Base-by-base conservation (phyloP, 371 early-diverging fungal species). In the Nematocida ausubeli region DNA sequence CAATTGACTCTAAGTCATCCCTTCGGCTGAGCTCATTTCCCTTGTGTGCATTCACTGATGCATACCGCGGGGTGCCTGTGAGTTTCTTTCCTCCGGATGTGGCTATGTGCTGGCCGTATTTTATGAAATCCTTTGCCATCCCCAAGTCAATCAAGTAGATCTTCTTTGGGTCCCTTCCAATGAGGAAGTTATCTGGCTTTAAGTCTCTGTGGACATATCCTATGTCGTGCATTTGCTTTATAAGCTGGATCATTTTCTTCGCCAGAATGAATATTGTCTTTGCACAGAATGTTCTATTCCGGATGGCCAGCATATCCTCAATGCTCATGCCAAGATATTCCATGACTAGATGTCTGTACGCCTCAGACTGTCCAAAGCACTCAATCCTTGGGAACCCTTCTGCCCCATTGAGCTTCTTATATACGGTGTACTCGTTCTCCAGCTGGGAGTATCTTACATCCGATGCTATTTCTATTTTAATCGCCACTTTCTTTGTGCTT, bases 121-220 rank as follows among this genome's bases (percentile, higher is more conserved):
- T 94, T 72, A 95, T 90, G 87, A 92, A 98, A 84, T 92, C 92
- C 84, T 99, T 99, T 75, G 96, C 95, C 64, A 99, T 88, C 35
- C 99, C 99, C 88, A 95, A 95, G 87, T 99, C 99, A 80, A 99
- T 97, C 37, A 97, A 89, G 85, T 94, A 94, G 39, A 99, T 93
- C 80, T 93, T 93, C 47, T 69, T 69, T n/a, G 70, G 70, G 90
- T 92, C 85, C 57, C 16, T 84, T 84, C 60, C 83, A 34, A 91
- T 73, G 66, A 92, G 89, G 19, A 91, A 89, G 81, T 92, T 92
- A 52, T 89, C 88, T 3, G 92, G 92, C 57, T 91, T 92, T 56
- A 92, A 55, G 69, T 92, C 92, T 28, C 92, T 87, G 80, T 91
- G 91, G 28, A 92, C 89, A 66, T 89, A 83, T 12, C 89, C 89